Conservation (phyloP, 306 rosid genomes). For the Hippophae tibetana region DNA sequence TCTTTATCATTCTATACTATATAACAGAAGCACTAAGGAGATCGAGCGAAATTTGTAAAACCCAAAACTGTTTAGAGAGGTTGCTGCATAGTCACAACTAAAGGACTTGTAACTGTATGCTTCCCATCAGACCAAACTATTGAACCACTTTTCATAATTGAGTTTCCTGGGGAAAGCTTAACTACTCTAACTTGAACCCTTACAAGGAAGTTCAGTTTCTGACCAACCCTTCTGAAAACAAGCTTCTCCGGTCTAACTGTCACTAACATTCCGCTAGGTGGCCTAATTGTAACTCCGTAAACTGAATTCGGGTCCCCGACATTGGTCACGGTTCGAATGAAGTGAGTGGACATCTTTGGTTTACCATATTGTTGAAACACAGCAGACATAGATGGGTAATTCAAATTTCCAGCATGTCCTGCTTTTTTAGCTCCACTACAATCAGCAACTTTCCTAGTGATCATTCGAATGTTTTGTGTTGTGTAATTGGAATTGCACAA, state of each 20-base stretch:
- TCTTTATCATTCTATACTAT: too few relatives aligned
- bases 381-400: conserved; percentile 67
- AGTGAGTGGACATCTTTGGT: conserved; percentile 68
- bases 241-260: conserved; percentile 70
- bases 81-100: conserved; percentile 85
- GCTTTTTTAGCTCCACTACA: conserved; percentile 61
- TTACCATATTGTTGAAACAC: conserved; percentile 77
- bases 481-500: conserved; percentile 80
- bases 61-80: conserved; percentile 44
- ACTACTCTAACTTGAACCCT: conserved; percentile 57
- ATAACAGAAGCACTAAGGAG: too few relatives aligned
- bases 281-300: conserved; percentile 43
- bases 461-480: conserved; percentile 41
- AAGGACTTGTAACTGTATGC: conserved; percentile 68
- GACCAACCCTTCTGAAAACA: conserved; percentile 57
- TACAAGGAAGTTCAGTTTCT: conserved; percentile 71
- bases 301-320: conserved; percentile 69
- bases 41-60: conserved; percentile 10
- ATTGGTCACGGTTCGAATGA: conserved; percentile 73
- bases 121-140: conserved; percentile 76
- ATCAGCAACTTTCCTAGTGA: conserved; percentile 59
- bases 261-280: conserved; percentile 44
- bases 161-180: conserved; percentile 68
- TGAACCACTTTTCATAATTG: conserved; percentile 51
- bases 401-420: conserved; percentile 73